These are phyloP conservation scores for Aspergillus flavus DNA, from an alignment of 2,329 filamentous ascomycete genomes.

Conservation along the genomic window DNA sequence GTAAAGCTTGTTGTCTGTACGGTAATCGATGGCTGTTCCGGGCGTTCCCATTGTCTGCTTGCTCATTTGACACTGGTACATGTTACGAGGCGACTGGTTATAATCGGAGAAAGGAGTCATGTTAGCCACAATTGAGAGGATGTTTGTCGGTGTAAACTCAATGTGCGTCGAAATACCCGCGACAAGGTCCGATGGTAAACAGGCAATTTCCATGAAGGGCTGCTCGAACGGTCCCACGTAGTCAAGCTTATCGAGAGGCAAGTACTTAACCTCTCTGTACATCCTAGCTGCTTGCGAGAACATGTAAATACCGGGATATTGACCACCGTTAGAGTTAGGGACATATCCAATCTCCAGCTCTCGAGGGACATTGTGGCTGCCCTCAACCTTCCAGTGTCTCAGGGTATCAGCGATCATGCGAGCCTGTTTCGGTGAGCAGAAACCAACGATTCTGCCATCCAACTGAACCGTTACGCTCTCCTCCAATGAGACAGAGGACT, in stretches of 20 bases:
- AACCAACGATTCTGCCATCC: slow-evolving; percentile 87
- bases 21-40: slow-evolving; percentile 77
- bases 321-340: slow-evolving; percentile 83
- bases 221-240: slow-evolving; percentile 93
- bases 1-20: slow-evolving; percentile 97
- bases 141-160: slow-evolving; percentile 92
- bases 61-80: slow-evolving; percentile 99
- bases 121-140: slow-evolving; percentile 95
- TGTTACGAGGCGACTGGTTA: slow-evolving; percentile 97
- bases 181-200: slow-evolving; percentile 81
- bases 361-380: slow-evolving; percentile 74
- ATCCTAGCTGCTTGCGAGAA: slow-evolving; percentile 83
- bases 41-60: slow-evolving; percentile 99
- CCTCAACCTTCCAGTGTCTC: slow-evolving; percentile 93
- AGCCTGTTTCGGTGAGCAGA: slow-evolving; percentile 83
- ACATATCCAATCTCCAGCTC: slow-evolving; percentile 92
- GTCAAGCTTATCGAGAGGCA: slow-evolving; percentile 82
- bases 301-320: slow-evolving; percentile 95
- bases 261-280: slow-evolving; percentile 88
- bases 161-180: slow-evolving; percentile 92
- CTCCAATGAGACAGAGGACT: slow-evolving; percentile 75
- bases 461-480: slow-evolving; percentile 89
- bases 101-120: slow-evolving; percentile 99
- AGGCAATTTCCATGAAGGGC: slow-evolving; percentile 97
- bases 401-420: slow-evolving; percentile 81